Evolutionary conservation across 345 rosid species (phyloP), one percentile per base, ranked within the genome.

Genomic region (Jatropha curcas): DNA sequence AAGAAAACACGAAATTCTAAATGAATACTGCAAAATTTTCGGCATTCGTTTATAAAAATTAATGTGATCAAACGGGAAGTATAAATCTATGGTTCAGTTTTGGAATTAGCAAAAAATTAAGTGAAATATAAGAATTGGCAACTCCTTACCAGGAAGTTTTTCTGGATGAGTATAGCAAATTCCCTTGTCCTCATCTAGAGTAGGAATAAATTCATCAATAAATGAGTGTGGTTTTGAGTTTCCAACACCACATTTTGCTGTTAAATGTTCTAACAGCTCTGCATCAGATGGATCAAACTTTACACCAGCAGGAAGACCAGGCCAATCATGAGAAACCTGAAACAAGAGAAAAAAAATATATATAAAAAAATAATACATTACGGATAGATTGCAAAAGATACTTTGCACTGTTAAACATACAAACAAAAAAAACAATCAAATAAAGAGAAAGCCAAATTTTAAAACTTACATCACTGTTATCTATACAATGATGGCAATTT

Each of bases 281-380:
- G 65, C 82, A 84, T 92, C 98, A 68, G 97, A 78, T 7, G 99
- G 99, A 78, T 91, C 99, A 79, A 95, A 95, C 83, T 95, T 95
- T 11, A 95, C 97, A 65, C 99, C 99, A 74, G 77, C 85, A 22
- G 98, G 99, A 59, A 92, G 86, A 22, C 94, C 98, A 41, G 98
- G 98, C 94, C 97, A 95, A 60, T 89, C 91, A 24, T 66, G 69
- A 68, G 68, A 69, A 56, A 84, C 92, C 97, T 94, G 84, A 77
- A n/a, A 79, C 28, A 65, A 30, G 6, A 60, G 55, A 75, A 56
- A 43, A 68, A 48, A 53, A 12, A 22, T 33, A 24, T n/a, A 28
- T 5, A 7, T 22, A 33, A 0, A 16, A 9, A 31, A 39, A 9
- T 10, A 20, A 55, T 13, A 53, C 70, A 55, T n/a, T 24, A 46